Evolutionary conservation across 805 yeast species (phyloP).

Genomic region (Myxozyma mucilagina): DNA sequence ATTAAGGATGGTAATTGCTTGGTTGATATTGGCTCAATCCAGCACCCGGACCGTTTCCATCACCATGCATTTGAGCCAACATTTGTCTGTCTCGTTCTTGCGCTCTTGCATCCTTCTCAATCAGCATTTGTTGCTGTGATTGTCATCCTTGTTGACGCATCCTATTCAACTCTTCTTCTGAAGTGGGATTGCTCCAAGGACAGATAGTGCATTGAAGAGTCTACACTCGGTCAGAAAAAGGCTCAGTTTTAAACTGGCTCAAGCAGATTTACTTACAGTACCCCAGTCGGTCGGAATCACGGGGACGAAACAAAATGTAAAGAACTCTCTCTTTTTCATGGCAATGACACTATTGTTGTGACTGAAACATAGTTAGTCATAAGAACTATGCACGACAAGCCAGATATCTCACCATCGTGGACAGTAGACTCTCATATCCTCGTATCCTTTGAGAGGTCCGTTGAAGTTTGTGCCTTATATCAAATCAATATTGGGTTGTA

Average conservation of each 20-base stretch:
- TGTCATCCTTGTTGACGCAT: constrained; percentile 5
- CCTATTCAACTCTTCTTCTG: constrained; percentile 11
- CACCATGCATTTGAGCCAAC: background rate
- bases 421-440: constrained; percentile 35
- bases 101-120: background rate
- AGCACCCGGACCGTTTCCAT: constrained; percentile 13
- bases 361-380: background rate
- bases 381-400: background rate
- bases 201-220: constrained; percentile 25
- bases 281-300: constrained; percentile 38
- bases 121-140: constrained; percentile 3
- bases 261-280: constrained; percentile 4
- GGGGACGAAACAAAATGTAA: constrained; percentile 40
- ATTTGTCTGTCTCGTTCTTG: background rate
- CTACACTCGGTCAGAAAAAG: background rate
- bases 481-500: too few relatives aligned
- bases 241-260: too few relatives aligned
- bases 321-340: constrained; percentile 37
- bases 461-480: constrained; percentile 33
- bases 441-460: constrained; percentile 32
- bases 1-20: constrained; percentile 8
- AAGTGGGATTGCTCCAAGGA: constrained; percentile 2
- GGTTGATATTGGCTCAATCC: constrained; percentile 17
- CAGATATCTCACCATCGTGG: constrained; percentile 34
- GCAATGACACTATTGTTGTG: constrained; percentile 21